Evolutionary conservation across 2,329 filamentous ascomycete genomes (phyloP), one percentile per base, ranked within the genome.

Genomic region (Ophiostoma triangulosporum): DNA sequence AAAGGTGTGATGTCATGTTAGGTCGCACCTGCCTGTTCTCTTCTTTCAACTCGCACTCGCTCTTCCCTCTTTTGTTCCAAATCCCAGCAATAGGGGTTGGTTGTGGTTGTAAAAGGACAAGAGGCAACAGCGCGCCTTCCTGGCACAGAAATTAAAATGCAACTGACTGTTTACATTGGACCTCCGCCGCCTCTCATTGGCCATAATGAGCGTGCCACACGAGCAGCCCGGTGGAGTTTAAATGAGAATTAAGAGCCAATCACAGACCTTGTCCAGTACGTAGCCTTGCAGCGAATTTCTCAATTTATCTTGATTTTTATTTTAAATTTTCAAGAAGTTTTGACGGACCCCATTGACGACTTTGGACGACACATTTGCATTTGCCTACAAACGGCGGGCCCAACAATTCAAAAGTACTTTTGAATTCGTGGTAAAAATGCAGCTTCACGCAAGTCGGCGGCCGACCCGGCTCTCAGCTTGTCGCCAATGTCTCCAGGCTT

Each of bases 11-110:
- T 20, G 12, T n/a, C 9, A 32, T 48, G 27, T 49, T 35, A 20
- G 17, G 31, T 49, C 45, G 51, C 31, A 49, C 51, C 45, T 53
- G 33, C 51, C 51, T 27, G 17, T n/a, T n/a, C n/a, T 43, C 17
- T 49, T 49, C 45, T 48, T 49, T 45, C 45, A 29, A 53, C 33
- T 53, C 45, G 51, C 24, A 53, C 17, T 49, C 51, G 51, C 49
- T 36, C 51, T 48, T 53, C 40, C 43, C 32, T 48, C 32, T 53
- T 53, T 27, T n/a, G n/a, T n/a, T n/a, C n/a, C n/a, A n/a, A n/a
- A n/a, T 49, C 36, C 43, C 33, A 31, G 31, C 38, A 43, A 52
- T 36, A 52, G 31, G 50, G 24, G 27, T 9, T 48, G 36, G 43
- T 26, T 29, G 32, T 29, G 43, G 33, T 17, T 12, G 45, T 8